A percentile compares a stretch with the other conserved stretches of the same genome.
phyloP scores from a whole-genome alignment of 352 stramenopile genomes.

The Lagenidium giganteum region DNA sequence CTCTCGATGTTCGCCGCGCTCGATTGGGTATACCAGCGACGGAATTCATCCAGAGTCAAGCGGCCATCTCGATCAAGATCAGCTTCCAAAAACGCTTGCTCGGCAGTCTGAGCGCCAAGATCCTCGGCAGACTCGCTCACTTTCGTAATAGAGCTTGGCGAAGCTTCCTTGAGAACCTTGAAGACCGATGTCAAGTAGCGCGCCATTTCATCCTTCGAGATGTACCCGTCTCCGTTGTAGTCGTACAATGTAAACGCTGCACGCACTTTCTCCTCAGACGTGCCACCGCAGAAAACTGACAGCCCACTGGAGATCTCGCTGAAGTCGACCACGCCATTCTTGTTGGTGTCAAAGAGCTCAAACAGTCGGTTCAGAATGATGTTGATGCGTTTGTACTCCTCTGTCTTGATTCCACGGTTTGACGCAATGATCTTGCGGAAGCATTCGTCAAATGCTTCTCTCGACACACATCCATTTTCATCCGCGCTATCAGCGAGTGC shows the following conservation, averaged over 20 bases:
- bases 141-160: slow-evolving; percentile 36
- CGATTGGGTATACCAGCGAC: slow-evolving; percentile 74
- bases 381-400: slow-evolving; percentile 60
- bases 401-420: slow-evolving; percentile 39
- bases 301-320: slow-evolving; percentile 84
- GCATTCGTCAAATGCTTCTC: slow-evolving; percentile 67
- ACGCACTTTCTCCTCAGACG: slow-evolving; percentile 69
- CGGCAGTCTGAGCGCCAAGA: slow-evolving; percentile 52
- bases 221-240: slow-evolving; percentile 80
- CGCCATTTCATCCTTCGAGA: slow-evolving; percentile 84
- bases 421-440: slow-evolving; percentile 69
- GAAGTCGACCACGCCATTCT: slow-evolving; percentile 81
- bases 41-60: slow-evolving; percentile 75
- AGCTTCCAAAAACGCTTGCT: slow-evolving; percentile 71
- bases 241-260: slow-evolving; percentile 82
- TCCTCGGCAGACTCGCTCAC: slow-evolving; percentile 57
- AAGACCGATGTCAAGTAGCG: slow-evolving; percentile 84
- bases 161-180: slow-evolving; percentile 76
- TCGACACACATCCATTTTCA: slow-evolving; percentile 67
- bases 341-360: slow-evolving; percentile 79
- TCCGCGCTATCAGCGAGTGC: slow-evolving; percentile 63
- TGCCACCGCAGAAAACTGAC: slow-evolving; percentile 80
- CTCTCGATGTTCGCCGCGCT: slow-evolving; percentile 73
- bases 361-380: slow-evolving; percentile 78
- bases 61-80: slow-evolving; percentile 63